Evolutionary conservation across 2,329 filamentous ascomycete genomes (phyloP).

Genomic region (Aspergillus sp.): DNA sequence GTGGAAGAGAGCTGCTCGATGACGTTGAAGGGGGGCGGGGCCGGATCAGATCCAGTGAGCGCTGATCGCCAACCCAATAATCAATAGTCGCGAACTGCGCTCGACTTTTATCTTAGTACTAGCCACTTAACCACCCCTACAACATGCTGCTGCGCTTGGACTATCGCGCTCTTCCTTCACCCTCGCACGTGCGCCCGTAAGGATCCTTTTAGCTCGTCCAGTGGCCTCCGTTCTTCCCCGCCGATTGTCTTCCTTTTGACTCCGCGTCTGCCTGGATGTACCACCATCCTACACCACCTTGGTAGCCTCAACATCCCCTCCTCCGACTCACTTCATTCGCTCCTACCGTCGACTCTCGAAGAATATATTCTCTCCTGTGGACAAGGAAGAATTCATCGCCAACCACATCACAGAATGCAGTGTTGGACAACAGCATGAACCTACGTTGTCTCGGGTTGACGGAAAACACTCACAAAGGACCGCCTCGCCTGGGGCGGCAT

Average conservation of each 20-base stretch:
- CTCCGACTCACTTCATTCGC: too few relatives aligned
- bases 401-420: slow-evolving; percentile 10
- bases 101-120: not conserved
- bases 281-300: not conserved
- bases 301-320: not conserved
- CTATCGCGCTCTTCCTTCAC: not conserved
- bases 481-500: not conserved
- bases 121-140: too few relatives aligned
- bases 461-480: not conserved
- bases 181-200: slow-evolving; percentile 12
- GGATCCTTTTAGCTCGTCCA: slow-evolving; percentile 2
- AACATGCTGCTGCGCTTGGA: slow-evolving; percentile 11
- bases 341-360: too few relatives aligned
- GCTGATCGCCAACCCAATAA: not conserved
- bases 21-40: slow-evolving; percentile 13
- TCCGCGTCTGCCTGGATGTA: not conserved
- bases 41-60: not conserved
- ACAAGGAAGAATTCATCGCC: not conserved
- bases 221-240: not conserved
- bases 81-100: not conserved
- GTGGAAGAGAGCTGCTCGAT: slow-evolving; percentile 8
- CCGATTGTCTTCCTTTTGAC: not conserved
- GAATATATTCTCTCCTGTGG: too few relatives aligned
- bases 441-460: slow-evolving; percentile 3
- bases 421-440: slow-evolving; percentile 18